Evolutionary conservation across 1,139 yeast genomes (phyloP).

Genomic region (Blastobotrys apis): DNA sequence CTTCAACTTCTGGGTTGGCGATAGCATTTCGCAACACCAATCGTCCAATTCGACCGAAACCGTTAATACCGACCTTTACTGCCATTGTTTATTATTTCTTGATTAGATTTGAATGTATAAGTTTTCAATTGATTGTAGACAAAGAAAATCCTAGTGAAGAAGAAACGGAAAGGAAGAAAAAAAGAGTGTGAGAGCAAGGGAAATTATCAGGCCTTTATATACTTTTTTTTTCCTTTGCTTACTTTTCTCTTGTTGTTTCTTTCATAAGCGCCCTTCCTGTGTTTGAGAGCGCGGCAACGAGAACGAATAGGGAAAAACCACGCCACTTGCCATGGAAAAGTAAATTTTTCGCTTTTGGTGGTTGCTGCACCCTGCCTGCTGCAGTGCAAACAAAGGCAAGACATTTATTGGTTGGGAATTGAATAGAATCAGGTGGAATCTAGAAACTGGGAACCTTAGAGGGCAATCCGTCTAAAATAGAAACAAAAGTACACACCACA

Average conservation of each 20-base stretch:
- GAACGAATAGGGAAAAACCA: not conserved
- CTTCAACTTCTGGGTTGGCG: slow-evolving; percentile 61
- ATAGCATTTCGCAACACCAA: slow-evolving; percentile 75
- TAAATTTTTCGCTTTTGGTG: no score
- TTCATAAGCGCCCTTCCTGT: no score
- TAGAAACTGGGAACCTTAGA: no score
- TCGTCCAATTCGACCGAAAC: slow-evolving; percentile 89
- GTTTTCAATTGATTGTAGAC: not conserved
- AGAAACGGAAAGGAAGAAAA: slow-evolving; percentile 1
- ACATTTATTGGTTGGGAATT: no score
- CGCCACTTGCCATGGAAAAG: no score
- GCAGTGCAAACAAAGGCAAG: no score
- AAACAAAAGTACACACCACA: no score
- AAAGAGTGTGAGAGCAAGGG: not conserved
- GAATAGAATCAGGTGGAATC: no score
- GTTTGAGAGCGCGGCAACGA: not conserved
- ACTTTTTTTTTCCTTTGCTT: no score
- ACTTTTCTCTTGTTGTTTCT: no score
- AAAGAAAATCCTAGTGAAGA: not conserved
- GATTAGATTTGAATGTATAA: not conserved
- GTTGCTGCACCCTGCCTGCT: no score
- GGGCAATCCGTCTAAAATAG: no score
- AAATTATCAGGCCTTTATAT: slow-evolving; percentile 2
- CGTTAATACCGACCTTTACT: slow-evolving; percentile 66
- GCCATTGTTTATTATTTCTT: slow-evolving; percentile 23